Percentiles rank a stretch among this genome's conserved stretches.
Evolutionary conservation across 352 stramenopile species (phyloP).

Genomic region (Pythium phragmitis): DNA sequence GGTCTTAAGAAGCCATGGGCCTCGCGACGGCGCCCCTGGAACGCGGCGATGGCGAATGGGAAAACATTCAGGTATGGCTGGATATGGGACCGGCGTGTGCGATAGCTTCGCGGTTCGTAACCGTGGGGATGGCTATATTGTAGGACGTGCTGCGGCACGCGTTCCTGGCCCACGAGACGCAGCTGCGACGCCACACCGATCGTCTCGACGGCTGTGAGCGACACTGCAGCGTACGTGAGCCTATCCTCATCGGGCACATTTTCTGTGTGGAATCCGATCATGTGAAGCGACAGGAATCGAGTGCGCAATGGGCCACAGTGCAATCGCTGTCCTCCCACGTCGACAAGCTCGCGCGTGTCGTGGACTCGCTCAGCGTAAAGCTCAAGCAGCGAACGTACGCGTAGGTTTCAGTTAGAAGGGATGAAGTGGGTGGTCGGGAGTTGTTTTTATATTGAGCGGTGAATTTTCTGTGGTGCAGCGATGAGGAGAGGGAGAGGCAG

Average conservation of each 20-base stretch:
- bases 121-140: neutral
- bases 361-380: slow-evolving; percentile 52
- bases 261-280: neutral
- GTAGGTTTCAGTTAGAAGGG: neutral
- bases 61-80: slow-evolving; percentile 58
- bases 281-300: slow-evolving; percentile 16
- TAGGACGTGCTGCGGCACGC: slow-evolving; percentile 54
- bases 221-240: neutral
- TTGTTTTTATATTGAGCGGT: neutral
- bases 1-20: neutral
- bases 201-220: slow-evolving; percentile 22
- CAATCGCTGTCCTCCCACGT: slow-evolving; percentile 36
- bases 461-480: slow-evolving; percentile 17
- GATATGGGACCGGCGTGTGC: neutral
- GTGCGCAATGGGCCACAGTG: neutral
- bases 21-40: slow-evolving; percentile 36
- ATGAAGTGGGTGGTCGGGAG: neutral
- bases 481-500: slow-evolving; percentile 17
- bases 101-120: neutral
- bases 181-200: slow-evolving; percentile 23
- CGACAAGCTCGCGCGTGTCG: slow-evolving; percentile 37
- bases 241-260: neutral
- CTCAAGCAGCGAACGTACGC: slow-evolving; percentile 23
- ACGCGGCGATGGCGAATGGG: slow-evolving; percentile 53
- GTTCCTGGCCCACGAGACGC: slow-evolving; percentile 38